Conservation (phyloP, 169 alveolate genomes). For the Plasmodium vinckei region DNA sequence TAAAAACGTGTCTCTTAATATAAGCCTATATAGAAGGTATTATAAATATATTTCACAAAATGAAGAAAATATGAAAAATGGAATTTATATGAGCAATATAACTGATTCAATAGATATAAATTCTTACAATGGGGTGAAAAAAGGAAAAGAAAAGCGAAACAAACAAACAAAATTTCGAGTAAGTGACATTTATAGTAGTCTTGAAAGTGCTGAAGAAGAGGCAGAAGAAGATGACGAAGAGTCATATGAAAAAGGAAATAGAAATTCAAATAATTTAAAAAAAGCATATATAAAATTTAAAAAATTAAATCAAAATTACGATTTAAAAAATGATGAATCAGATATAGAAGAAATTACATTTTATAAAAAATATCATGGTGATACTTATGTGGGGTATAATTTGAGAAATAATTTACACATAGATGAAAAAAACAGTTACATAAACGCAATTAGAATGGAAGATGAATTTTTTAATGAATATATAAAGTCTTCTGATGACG, state of each 20-base stretch:
- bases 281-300: neutral
- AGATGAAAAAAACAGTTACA: conserved; percentile 57
- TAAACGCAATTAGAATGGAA: conserved; percentile 23
- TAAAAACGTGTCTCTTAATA: neutral
- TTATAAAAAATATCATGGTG: conserved; percentile 18
- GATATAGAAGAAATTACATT: conserved; percentile 52
- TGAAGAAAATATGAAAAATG: neutral
- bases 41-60: conserved; percentile 1
- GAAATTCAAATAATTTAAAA: neutral
- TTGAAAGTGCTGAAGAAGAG: conserved; percentile 72
- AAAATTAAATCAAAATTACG: neutral
- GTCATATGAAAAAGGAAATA: neutral
- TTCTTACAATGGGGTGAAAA: neutral
- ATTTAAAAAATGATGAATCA: conserved; percentile 14
- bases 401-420: conserved; percentile 30
- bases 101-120: neutral
- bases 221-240: conserved; percentile 17
- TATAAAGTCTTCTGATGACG: conserved; percentile 65
- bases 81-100: neutral
- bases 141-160: neutral
- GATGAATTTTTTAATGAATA: conserved; percentile 45
- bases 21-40: conserved; percentile 14
- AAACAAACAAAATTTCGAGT: conserved; percentile 9
- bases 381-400: conserved; percentile 64
- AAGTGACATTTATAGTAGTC: conserved; percentile 64